Conservation (phyloP, 306 rosid species). For the Coriaria nepalensis region DNA sequence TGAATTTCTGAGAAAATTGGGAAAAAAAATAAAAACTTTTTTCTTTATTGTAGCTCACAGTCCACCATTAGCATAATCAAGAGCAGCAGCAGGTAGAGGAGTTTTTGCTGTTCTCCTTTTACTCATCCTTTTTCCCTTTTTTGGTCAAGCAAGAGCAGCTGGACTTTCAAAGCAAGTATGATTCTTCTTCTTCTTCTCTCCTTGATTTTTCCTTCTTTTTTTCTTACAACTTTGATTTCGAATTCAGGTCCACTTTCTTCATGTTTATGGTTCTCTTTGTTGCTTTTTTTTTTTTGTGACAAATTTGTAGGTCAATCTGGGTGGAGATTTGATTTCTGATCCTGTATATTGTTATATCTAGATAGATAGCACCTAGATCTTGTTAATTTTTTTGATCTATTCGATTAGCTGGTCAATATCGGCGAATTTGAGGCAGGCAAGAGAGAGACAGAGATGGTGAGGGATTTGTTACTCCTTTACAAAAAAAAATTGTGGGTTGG, state of each 20-base stretch:
- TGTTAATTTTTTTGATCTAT: slow-evolving; percentile 37
- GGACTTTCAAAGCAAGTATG: slow-evolving; percentile 14
- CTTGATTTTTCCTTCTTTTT: not conserved
- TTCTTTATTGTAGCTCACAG: too few species aligned
- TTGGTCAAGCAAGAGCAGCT: slow-evolving; percentile 20
- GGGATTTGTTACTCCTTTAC: slow-evolving; percentile 21
- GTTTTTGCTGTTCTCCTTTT: not conserved
- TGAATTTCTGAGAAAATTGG: too few species aligned
- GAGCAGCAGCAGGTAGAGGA: too few species aligned
- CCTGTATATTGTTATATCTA: slow-evolving; percentile 27
- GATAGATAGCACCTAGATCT: slow-evolving; percentile 77
- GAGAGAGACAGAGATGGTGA: slow-evolving; percentile 18
- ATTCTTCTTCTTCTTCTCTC: slow-evolving; percentile 7
- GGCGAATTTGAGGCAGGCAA: not conserved
- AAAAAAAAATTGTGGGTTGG: slow-evolving; percentile 12
- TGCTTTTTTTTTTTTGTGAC: not conserved
- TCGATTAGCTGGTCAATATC: slow-evolving; percentile 18
- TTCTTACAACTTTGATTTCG: slow-evolving; percentile 3
- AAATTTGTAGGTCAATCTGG: slow-evolving; percentile 14
- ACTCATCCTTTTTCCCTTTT: slow-evolving; percentile 13
- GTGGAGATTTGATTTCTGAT: slow-evolving; percentile 17
- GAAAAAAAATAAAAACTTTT: too few species aligned
- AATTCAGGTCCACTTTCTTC: too few species aligned
- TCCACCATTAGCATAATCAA: too few species aligned
- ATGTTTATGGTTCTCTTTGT: too few species aligned